phyloP scores from a whole-genome alignment of 2,329 filamentous ascomycete genomes.

The Rutstroemia sp. region DNA sequence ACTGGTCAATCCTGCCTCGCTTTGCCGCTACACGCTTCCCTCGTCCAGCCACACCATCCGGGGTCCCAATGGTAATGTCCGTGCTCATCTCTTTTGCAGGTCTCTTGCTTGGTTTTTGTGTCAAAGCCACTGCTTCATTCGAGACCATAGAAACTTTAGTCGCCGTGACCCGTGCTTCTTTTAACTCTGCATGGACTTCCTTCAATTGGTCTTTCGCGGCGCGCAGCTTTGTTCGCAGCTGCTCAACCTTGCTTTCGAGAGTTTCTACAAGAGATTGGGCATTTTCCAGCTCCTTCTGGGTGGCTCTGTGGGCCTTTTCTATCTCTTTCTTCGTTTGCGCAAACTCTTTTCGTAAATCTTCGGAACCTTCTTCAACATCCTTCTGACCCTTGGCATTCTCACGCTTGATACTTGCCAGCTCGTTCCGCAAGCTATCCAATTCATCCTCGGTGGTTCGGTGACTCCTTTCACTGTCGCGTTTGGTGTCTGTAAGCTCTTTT shows the following conservation, averaged over 20 bases:
- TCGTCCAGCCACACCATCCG: constrained; percentile 38
- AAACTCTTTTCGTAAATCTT: constrained; percentile 32
- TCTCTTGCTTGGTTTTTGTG: constrained; percentile 33
- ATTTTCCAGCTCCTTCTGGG: constrained; percentile 25
- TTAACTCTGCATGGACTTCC: constrained; percentile 43
- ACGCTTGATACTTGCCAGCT: constrained; percentile 32
- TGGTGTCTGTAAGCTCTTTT: constrained; percentile 30
- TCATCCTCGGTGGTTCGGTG: constrained; percentile 32
- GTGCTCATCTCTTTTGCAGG: constrained; percentile 36
- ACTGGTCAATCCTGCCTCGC: constrained; percentile 49
- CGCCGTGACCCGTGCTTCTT: constrained; percentile 31
- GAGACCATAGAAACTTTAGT: constrained; percentile 11
- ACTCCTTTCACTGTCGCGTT: constrained; percentile 35
- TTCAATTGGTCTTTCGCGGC: constrained; percentile 67
- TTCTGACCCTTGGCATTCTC: constrained; percentile 38
- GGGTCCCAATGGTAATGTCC: constrained; percentile 42
- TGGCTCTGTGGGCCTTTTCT: constrained; percentile 19
- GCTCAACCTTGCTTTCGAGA: constrained; percentile 26
- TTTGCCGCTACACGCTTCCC: constrained; percentile 40
- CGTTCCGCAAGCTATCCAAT: constrained; percentile 23
- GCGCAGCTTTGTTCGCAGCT: constrained; percentile 40
- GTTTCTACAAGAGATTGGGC: constrained; percentile 59
- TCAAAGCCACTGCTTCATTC: constrained; percentile 16
- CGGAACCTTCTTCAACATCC: constrained; percentile 40
- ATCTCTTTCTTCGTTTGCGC: constrained; percentile 27